These are phyloP conservation scores for Phytopythium kandeliae DNA, from an alignment of 352 stramenopile genomes.

Conservation along the genomic window DNA sequence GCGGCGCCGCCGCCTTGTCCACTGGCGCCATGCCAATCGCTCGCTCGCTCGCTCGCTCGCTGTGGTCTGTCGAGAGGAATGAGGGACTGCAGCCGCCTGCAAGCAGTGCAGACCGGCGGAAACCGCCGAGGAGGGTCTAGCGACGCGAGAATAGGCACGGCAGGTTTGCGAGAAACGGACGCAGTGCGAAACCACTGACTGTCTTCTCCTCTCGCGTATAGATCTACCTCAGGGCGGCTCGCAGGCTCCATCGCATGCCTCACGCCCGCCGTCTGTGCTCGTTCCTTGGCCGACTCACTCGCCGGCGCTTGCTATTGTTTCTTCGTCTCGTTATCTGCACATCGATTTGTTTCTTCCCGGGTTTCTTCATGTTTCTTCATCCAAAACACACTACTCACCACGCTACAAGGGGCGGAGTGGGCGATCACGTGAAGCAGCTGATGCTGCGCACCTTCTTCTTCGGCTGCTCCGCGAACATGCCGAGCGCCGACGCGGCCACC, in stretches of 20 bases:
- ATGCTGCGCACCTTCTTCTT: conserved; percentile 88
- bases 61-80: conserved; percentile 1
- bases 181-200: no score
- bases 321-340: conserved; percentile 20
- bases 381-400: conserved; percentile 42
- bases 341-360: conserved; percentile 6
- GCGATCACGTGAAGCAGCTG: conserved; percentile 73
- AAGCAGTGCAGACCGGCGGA: not conserved
- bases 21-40: no score
- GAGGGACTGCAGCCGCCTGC: not conserved
- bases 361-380: conserved; percentile 37
- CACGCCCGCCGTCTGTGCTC: no score
- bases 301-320: conserved; percentile 16
- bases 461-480: conserved; percentile 53
- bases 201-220: no score
- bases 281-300: conserved; percentile 3
- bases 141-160: conserved; percentile 1
- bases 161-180: no score
- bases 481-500: conserved; percentile 23
- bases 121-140: not conserved
- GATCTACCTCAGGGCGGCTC: no score
- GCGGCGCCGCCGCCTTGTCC: not conserved
- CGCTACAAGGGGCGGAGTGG: conserved; percentile 5
- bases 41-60: no score
- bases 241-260: no score